A percentile compares a stretch with the other conserved stretches of the same genome.
These are phyloP conservation scores for Penicillium paxilli DNA, from an alignment of 495 filamentous ascomycete genomes.

Conservation along the genomic window DNA sequence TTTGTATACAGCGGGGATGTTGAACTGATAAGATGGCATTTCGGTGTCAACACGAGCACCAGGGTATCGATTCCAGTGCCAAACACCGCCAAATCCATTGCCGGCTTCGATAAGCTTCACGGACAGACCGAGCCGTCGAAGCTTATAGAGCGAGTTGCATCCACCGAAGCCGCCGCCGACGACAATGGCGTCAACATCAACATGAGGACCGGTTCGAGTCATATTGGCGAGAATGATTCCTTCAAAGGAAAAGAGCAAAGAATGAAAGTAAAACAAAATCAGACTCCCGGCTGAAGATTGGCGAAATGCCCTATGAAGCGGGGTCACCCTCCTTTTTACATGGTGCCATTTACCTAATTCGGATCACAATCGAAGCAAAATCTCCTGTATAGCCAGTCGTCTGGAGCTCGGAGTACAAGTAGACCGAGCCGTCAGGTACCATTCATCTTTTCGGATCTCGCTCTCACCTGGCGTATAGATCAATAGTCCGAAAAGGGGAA, in stretches of 20 bases:
- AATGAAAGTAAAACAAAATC: not conserved
- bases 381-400: not conserved
- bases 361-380: not conserved
- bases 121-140: conserved; percentile 38
- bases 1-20: conserved; percentile 50
- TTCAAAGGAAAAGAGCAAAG: not conserved
- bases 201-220: conserved; percentile 16
- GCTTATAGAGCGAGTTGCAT: conserved; percentile 36
- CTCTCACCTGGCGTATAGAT: not conserved
- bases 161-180: conserved; percentile 40
- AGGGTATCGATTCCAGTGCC: conserved; percentile 57
- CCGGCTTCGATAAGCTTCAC: conserved; percentile 51
- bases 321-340: not conserved
- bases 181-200: conserved; percentile 35
- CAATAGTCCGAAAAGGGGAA: conserved; percentile 8
- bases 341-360: not conserved
- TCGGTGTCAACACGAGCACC: conserved; percentile 47
- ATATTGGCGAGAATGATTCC: conserved; percentile 2
- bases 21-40: conserved; percentile 52
- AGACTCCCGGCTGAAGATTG: not conserved
- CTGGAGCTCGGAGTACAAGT: not conserved
- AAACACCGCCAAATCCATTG: conserved; percentile 49
- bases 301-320: not conserved
- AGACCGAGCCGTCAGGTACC: conserved; percentile 1
- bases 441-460: not conserved